These are phyloP conservation scores for Chamaecrista fasciculata DNA, from an alignment of 306 rosid species.

Conservation along the genomic window DNA sequence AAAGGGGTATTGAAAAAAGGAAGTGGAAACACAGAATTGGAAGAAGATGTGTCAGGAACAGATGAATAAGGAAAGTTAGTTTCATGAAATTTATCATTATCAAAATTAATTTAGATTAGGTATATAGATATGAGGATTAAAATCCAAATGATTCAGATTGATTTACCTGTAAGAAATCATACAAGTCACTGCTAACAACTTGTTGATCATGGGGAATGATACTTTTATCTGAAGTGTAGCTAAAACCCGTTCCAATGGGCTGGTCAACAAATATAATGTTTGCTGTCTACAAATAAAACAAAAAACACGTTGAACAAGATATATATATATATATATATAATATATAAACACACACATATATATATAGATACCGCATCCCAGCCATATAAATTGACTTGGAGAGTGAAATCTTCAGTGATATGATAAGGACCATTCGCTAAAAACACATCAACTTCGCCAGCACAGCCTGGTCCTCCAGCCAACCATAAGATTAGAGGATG, in stretches of 20 bases:
- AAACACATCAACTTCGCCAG: conserved; percentile 87
- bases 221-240: conserved; percentile 58
- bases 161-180: conserved; percentile 86
- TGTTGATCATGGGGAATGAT: conserved; percentile 78
- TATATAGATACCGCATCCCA: conserved; percentile 74
- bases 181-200: conserved; percentile 81
- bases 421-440: conserved; percentile 94
- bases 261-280: conserved; percentile 84
- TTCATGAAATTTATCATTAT: too few species aligned
- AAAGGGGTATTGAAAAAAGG: too few species aligned
- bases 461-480: conserved; percentile 96
- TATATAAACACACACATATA: background rate
- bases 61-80: too few species aligned
- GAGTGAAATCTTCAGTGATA: conserved; percentile 59
- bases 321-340: too few species aligned
- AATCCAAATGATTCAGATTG: too few species aligned
- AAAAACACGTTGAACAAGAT: background rate
- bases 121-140: too few species aligned
- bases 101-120: too few species aligned
- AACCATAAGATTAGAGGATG: conserved; percentile 86
- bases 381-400: conserved; percentile 82
- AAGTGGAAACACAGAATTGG: too few species aligned
- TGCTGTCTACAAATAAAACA: conserved; percentile 57
- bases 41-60: too few species aligned
- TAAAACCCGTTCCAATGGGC: conserved; percentile 90